Percentiles rank a stretch among this genome's conserved stretches.
Evolutionary conservation across 2,329 filamentous ascomycete species (phyloP).

Genomic region (Neospermospora avenae): DNA sequence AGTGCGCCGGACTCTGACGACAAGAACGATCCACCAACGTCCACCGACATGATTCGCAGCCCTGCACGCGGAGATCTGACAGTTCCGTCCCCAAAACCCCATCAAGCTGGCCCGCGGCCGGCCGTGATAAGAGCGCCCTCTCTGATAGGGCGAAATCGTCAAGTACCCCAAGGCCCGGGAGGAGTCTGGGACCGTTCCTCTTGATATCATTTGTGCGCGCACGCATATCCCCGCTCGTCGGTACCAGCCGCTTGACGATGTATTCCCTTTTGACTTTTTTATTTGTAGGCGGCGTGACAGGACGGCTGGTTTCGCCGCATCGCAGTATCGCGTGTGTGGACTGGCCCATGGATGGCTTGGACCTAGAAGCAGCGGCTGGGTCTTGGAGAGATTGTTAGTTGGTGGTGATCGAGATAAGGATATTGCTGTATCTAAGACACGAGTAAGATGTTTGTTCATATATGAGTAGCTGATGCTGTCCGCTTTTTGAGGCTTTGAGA

Average conservation of each 20-base stretch:
- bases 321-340: not conserved
- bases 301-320: not conserved
- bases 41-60: not conserved
- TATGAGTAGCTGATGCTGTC: not conserved
- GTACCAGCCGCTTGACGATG: not conserved
- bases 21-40: not conserved
- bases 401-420: not conserved
- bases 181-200: not conserved
- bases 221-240: conserved; percentile 1
- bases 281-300: not conserved
- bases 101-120: not conserved
- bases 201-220: not conserved
- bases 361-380: not conserved
- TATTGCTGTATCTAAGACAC: too few species aligned
- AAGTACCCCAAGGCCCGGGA: not conserved
- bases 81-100: not conserved
- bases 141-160: not conserved
- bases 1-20: not conserved
- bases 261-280: not conserved
- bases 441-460: not conserved
- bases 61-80: not conserved
- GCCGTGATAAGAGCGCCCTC: not conserved
- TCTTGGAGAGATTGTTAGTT: not conserved
- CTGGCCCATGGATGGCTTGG: not conserved
- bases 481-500: not conserved